phyloP scores from a whole-genome alignment of 2,329 filamentous ascomycete genomes.

The Botrytis squamosa region DNA sequence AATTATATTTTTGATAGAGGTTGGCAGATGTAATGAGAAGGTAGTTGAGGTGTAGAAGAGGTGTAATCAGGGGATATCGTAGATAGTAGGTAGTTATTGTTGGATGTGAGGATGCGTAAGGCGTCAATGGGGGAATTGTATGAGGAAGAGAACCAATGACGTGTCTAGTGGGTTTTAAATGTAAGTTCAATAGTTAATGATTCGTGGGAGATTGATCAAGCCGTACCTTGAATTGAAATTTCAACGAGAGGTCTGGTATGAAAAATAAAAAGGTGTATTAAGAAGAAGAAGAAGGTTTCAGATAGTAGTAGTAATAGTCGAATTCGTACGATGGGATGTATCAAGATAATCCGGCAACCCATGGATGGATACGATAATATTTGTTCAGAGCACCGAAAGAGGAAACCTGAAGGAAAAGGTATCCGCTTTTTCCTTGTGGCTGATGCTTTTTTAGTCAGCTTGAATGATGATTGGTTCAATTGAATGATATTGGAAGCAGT shows the following conservation, averaged over 20 bases:
- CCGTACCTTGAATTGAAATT: background rate
- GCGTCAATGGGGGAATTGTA: background rate
- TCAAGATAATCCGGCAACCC: background rate
- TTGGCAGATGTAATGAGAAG: background rate
- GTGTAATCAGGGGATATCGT: background rate
- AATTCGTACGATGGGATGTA: background rate
- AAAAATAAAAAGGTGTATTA: background rate
- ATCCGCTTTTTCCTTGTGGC: slow-evolving; percentile 1
- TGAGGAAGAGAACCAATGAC: background rate
- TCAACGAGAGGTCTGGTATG: background rate
- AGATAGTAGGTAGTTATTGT: background rate
- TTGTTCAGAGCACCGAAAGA: slow-evolving; percentile 5
- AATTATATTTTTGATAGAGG: slow-evolving; percentile 22
- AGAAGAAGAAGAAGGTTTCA: background rate
- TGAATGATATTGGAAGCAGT: background rate
- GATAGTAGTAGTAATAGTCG: background rate
- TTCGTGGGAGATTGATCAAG: background rate
- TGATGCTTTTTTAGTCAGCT: background rate
- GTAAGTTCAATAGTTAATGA: background rate
- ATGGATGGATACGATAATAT: background rate
- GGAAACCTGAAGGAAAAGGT: background rate
- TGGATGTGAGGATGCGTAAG: background rate
- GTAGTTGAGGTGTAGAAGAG: background rate
- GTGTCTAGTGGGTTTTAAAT: slow-evolving; percentile 3
- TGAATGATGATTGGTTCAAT: background rate